A percentile compares a stretch with the other conserved stretches of the same genome.
phyloP scores from a whole-genome alignment of 2,329 filamentous ascomycete species.

The Venturia carpophila region DNA sequence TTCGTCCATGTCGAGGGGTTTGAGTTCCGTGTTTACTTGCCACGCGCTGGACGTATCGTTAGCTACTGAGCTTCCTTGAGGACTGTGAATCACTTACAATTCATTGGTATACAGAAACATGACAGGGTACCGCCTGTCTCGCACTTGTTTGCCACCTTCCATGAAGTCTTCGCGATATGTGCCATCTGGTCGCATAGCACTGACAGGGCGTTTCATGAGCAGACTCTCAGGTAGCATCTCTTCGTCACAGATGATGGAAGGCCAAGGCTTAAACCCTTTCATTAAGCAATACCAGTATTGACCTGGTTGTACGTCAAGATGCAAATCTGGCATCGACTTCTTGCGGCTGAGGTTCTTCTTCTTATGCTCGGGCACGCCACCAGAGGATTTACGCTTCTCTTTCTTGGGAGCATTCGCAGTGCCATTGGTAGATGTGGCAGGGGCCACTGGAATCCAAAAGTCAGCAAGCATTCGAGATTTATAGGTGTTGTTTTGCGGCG shows the following conservation, averaged over 20 bases:
- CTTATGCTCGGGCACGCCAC: conserved; percentile 57
- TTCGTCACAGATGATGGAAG: conserved; percentile 87
- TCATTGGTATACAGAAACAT: conserved; percentile 96
- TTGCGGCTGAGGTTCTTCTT: conserved; percentile 79
- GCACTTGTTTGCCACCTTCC: conserved; percentile 77
- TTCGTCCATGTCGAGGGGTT: conserved; percentile 65
- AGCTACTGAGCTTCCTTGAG: background rate
- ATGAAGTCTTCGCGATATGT: conserved; percentile 80
- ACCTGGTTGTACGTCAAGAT: conserved; percentile 75
- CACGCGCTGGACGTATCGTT: conserved; percentile 58
- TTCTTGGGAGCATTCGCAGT: conserved; percentile 34
- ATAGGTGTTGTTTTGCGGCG: background rate
- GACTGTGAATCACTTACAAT: conserved; percentile 63
- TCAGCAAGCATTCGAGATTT: conserved; percentile 2
- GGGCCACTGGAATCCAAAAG: background rate
- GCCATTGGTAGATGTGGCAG: conserved; percentile 16
- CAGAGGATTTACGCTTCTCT: conserved; percentile 63
- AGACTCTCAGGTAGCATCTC: conserved; percentile 80
- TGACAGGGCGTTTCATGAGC: conserved; percentile 71
- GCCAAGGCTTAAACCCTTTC: conserved; percentile 93
- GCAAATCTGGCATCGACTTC: conserved; percentile 61
- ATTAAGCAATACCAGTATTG: conserved; percentile 89
- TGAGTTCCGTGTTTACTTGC: conserved; percentile 78
- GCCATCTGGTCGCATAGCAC: conserved; percentile 72
- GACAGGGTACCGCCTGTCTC: conserved; percentile 81